Evolutionary conservation across 345 rosid genomes (phyloP).

Genomic region (Ceriops zippeliana): DNA sequence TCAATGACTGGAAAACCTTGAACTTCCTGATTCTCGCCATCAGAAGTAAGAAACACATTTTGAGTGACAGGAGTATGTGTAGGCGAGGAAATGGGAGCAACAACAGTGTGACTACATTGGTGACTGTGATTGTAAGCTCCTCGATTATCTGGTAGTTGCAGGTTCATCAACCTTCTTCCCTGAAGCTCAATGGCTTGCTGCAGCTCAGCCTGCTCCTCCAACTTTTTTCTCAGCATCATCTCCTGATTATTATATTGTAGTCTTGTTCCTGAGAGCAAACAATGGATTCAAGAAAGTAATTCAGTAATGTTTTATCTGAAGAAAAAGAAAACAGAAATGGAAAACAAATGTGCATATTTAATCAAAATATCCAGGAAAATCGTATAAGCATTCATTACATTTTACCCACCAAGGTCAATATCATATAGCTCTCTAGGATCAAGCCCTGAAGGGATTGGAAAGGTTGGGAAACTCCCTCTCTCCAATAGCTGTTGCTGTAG

Average conservation of each 20-base stretch:
- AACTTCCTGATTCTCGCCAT: constrained; percentile 36
- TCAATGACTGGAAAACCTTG: constrained; percentile 42
- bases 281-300: constrained; percentile 2
- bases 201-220: constrained; percentile 80
- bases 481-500: constrained; percentile 64
- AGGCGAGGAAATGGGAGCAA: constrained; percentile 45
- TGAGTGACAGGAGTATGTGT: constrained; percentile 36
- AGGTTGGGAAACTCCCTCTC: constrained; percentile 67
- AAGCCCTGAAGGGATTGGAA: constrained; percentile 59
- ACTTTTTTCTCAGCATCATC: constrained; percentile 62
- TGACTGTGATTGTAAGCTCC: constrained; percentile 50
- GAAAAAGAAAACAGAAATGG: neutral
- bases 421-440: constrained; percentile 69
- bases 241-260: constrained; percentile 55
- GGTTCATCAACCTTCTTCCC: constrained; percentile 69
- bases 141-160: constrained; percentile 78
- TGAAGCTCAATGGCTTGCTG: constrained; percentile 90
- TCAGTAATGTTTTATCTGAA: neutral
- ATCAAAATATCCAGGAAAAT: neutral
- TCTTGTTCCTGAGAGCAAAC: constrained; percentile 47
- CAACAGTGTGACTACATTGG: constrained; percentile 68
- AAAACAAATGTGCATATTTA: neutral
- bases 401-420: constrained; percentile 56
- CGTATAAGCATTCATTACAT: neutral
- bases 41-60: constrained; percentile 32